These are phyloP conservation scores for Sporothrix inflata DNA, from an alignment of 2,329 filamentous ascomycete genomes.

Conservation along the genomic window DNA sequence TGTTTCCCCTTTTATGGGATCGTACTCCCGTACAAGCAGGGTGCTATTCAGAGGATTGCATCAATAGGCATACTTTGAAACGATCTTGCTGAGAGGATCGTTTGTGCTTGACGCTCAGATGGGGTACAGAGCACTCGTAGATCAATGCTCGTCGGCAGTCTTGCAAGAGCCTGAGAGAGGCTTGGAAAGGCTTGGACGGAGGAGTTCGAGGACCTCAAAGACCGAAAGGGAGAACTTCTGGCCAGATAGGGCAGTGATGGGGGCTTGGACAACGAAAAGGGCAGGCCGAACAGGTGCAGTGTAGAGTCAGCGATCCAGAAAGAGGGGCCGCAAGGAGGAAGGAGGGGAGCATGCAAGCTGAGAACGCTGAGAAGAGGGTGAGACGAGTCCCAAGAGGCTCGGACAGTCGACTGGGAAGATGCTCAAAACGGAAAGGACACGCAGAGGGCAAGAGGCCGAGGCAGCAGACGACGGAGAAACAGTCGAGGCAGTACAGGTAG, in stretches of 20 bases:
- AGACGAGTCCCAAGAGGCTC: neutral
- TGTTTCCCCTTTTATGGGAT: neutral
- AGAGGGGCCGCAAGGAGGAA: slow-evolving; percentile 14
- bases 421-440: neutral
- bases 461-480: neutral
- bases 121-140: slow-evolving; percentile 3
- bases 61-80: neutral
- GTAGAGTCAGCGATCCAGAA: neutral
- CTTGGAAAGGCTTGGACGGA: neutral
- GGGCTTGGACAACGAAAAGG: neutral
- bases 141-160: neutral
- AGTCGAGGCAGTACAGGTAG: neutral
- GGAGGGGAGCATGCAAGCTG: slow-evolving; percentile 10
- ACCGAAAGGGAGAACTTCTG: neutral
- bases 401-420: neutral
- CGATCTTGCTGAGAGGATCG: neutral
- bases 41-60: neutral
- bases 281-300: slow-evolving; percentile 1
- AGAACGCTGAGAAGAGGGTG: neutral
- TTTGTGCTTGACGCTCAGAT: neutral
- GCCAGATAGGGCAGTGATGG: slow-evolving; percentile 16
- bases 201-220: neutral
- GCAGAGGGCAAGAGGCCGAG: slow-evolving; percentile 2
- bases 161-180: neutral
- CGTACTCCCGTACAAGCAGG: neutral